A percentile compares a stretch with the other conserved stretches of the same genome.
Conservation (phyloP, 2,329 filamentous ascomycete species). For the Capronia coronata region DNA sequence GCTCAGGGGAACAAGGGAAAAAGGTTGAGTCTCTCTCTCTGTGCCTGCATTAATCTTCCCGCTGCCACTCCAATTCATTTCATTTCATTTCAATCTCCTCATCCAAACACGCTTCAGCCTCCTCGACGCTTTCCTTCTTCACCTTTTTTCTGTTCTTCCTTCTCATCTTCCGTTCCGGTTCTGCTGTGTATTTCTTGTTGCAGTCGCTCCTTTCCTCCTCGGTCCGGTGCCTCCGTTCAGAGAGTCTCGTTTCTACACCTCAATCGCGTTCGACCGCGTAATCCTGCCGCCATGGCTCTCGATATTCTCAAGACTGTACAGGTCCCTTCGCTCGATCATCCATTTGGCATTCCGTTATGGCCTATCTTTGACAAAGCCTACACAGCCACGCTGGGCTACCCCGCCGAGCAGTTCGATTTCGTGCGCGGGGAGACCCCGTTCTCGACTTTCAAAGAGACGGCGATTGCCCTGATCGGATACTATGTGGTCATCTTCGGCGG, state of each 20-base stretch:
- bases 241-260: not conserved
- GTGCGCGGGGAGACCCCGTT: constrained; percentile 74
- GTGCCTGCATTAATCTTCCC: constrained; percentile 10
- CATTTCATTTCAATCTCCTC: not conserved
- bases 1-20: not conserved
- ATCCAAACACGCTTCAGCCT: too few relatives aligned
- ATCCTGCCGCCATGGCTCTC: constrained; percentile 15
- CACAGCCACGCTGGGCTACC: constrained; percentile 69
- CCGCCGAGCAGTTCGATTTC: constrained; percentile 80
- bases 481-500: constrained; percentile 91
- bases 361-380: constrained; percentile 88
- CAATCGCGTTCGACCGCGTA: constrained; percentile 1
- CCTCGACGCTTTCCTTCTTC: constrained; percentile 6
- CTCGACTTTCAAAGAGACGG: constrained; percentile 79
- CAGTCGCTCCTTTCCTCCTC: constrained; percentile 31
- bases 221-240: constrained; percentile 22
- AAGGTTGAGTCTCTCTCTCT: constrained; percentile 14
- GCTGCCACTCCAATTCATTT: not conserved
- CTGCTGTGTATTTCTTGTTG: constrained; percentile 12
- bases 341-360: constrained; percentile 89
- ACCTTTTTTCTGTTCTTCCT: constrained; percentile 2
- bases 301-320: constrained; percentile 36
- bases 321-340: constrained; percentile 77
- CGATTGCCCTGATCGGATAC: constrained; percentile 76
- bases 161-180: not conserved